Evolutionary conservation across 371 early-diverging fungal species (phyloP).

Genomic region (Lichtheimia ornata): DNA sequence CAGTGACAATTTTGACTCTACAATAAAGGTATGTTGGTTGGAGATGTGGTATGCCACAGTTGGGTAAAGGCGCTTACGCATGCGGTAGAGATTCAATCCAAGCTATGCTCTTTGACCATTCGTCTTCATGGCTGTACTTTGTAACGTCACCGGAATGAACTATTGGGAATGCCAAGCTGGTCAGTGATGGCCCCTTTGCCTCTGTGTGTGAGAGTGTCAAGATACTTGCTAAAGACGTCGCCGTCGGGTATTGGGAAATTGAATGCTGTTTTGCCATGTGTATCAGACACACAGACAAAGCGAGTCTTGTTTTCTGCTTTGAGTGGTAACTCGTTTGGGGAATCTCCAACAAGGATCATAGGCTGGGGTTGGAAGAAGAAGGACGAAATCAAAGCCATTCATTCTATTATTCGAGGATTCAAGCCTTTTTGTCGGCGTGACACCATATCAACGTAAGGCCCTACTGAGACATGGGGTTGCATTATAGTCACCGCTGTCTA

Average conservation of each 20-base stretch:
- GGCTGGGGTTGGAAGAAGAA: neutral
- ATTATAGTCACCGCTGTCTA: too few species aligned
- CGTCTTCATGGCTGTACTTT: constrained; percentile 18
- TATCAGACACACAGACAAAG: constrained; percentile 50
- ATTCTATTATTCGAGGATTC: neutral
- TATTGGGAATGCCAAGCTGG: neutral
- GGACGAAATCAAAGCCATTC: neutral
- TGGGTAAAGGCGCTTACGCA: constrained; percentile 12
- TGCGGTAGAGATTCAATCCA: constrained; percentile 42
- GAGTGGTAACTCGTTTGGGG: neutral
- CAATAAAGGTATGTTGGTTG: constrained; percentile 2
- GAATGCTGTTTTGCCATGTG: constrained; percentile 30
- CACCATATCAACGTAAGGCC: too few species aligned
- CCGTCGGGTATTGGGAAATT: constrained; percentile 42
- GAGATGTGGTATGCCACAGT: constrained; percentile 2
- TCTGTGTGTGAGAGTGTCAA: neutral
- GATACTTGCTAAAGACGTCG: constrained; percentile 39
- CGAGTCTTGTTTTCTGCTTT: constrained; percentile 23
- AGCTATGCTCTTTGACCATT: constrained; percentile 24
- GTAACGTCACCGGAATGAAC: constrained; percentile 53
- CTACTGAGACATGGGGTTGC: too few species aligned
- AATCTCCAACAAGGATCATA: constrained; percentile 17
- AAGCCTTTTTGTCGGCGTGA: too few species aligned
- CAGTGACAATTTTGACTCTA: constrained; percentile 54
- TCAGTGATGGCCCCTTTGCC: neutral